Evolutionary conservation across 116 monocot genomes (phyloP).

Genomic region (Thalassia testudinum): DNA sequence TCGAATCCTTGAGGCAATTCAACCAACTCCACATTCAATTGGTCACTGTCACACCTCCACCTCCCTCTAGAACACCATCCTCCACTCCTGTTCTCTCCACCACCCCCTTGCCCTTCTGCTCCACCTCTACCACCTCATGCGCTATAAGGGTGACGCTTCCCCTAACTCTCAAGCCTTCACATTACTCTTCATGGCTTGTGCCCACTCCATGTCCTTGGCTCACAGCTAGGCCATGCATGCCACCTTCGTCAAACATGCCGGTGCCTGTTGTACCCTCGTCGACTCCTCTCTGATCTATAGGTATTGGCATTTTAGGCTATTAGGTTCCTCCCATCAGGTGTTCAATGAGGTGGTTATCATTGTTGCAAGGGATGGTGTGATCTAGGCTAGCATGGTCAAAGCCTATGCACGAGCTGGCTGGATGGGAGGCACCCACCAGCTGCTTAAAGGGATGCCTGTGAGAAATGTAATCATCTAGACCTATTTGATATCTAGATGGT

Average conservation of each 20-base stretch:
- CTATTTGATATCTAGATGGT: slow-evolving; percentile 39
- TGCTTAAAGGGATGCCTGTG: slow-evolving; percentile 44
- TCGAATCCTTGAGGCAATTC: slow-evolving; percentile 8
- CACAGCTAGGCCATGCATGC: slow-evolving; percentile 20
- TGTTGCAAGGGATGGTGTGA: slow-evolving; percentile 16
- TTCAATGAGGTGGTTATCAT: slow-evolving; percentile 19
- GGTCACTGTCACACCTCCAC: slow-evolving; percentile 18
- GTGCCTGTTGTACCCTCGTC: slow-evolving; percentile 3
- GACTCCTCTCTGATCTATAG: slow-evolving; percentile 41
- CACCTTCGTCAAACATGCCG: slow-evolving; percentile 19
- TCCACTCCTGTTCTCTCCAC: slow-evolving; percentile 15
- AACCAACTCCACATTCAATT: slow-evolving; percentile 25
- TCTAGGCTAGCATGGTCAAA: slow-evolving; percentile 44
- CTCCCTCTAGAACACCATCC: slow-evolving; percentile 36
- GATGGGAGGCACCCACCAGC: slow-evolving; percentile 19
- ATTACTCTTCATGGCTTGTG: slow-evolving; percentile 40
- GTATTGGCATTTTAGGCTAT: slow-evolving; percentile 26
- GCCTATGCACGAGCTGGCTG: slow-evolving; percentile 25
- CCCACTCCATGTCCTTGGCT: not conserved
- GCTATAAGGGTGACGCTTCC: not conserved
- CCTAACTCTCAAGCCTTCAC: slow-evolving; percentile 36
- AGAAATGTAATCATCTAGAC: slow-evolving; percentile 60
- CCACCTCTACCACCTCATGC: slow-evolving; percentile 26
- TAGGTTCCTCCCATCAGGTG: slow-evolving; percentile 19
- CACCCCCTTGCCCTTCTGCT: slow-evolving; percentile 10